Evolutionary conservation across 331 rosid genomes (phyloP).

Genomic region (Malus hybrid): DNA sequence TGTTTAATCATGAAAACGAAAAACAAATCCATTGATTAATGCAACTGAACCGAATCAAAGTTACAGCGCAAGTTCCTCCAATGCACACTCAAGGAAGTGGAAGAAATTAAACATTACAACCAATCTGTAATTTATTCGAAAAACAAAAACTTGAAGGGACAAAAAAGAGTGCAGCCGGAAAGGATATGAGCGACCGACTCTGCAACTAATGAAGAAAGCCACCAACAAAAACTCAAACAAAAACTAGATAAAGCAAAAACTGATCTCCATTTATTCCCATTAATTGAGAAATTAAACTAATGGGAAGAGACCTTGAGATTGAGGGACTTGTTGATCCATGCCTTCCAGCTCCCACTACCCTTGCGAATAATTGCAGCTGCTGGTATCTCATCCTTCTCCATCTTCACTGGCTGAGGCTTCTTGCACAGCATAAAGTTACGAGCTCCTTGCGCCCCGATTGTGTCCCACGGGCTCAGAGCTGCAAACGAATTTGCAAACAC

Average conservation of each 20-base stretch:
- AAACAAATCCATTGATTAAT: neutral
- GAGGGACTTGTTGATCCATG: constrained; percentile 83
- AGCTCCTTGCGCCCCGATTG: constrained; percentile 74
- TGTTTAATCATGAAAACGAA: neutral
- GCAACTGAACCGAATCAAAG: neutral
- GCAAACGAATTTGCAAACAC: constrained; percentile 14
- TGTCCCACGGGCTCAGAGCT: constrained; percentile 76
- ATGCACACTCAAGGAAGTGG: neutral
- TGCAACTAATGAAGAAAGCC: neutral
- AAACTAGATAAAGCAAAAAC: neutral
- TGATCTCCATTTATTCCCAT: neutral
- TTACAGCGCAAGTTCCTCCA: neutral
- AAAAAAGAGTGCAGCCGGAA: neutral
- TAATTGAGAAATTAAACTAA: constrained; percentile 8
- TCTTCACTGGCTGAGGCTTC: constrained; percentile 48
- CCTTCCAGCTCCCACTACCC: constrained; percentile 64
- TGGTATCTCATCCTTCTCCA: constrained; percentile 5
- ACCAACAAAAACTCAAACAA: neutral
- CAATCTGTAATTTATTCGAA: neutral
- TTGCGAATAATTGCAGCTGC: constrained; percentile 24
- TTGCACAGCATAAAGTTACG: constrained; percentile 81
- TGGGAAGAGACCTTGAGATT: constrained; percentile 64
- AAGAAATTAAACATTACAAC: too few relatives aligned
- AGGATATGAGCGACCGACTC: neutral
- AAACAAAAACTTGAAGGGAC: neutral